Percentiles rank a stretch among this genome's conserved stretches.
These are phyloP conservation scores for Venturia oleaginea DNA, from an alignment of 2,329 filamentous ascomycete species.

Conservation along the genomic window DNA sequence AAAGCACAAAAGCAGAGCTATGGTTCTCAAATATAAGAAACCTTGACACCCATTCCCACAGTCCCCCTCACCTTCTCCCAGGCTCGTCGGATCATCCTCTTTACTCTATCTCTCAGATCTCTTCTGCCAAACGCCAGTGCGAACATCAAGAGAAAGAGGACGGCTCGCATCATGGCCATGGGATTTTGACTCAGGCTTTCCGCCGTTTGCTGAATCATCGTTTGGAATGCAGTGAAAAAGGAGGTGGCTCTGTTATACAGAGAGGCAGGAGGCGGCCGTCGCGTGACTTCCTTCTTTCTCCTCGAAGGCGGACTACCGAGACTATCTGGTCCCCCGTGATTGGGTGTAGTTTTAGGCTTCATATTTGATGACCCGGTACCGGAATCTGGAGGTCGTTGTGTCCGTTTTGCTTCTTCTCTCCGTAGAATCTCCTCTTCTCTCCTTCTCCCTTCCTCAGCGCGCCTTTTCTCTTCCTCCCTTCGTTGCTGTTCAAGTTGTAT, in stretches of 20 bases:
- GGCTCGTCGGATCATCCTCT: slow-evolving; percentile 55
- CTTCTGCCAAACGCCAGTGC: slow-evolving; percentile 65
- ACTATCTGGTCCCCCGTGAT: slow-evolving; percentile 12
- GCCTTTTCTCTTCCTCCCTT: slow-evolving; percentile 27
- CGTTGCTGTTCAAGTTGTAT: slow-evolving; percentile 45
- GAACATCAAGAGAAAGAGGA: slow-evolving; percentile 74
- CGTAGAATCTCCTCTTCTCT: slow-evolving; percentile 26
- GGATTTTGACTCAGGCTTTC: slow-evolving; percentile 46
- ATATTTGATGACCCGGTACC: slow-evolving; percentile 18
- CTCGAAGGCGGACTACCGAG: slow-evolving; percentile 20
- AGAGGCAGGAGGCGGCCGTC: slow-evolving; percentile 24
- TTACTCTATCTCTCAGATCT: slow-evolving; percentile 65
- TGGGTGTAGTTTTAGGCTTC: background rate
- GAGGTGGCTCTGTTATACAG: slow-evolving; percentile 35
- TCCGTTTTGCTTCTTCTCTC: slow-evolving; percentile 34
- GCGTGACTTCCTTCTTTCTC: slow-evolving; percentile 22
- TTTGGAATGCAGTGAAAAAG: slow-evolving; percentile 38
- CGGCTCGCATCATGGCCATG: slow-evolving; percentile 47
- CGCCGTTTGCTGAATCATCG: slow-evolving; percentile 41
- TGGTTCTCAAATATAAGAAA: slow-evolving; percentile 70
- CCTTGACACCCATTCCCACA: slow-evolving; percentile 92
- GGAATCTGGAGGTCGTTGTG: slow-evolving; percentile 22
- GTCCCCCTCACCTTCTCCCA: slow-evolving; percentile 80
- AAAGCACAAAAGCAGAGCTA: background rate
- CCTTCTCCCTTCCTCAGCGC: slow-evolving; percentile 23